A percentile compares a stretch with the other conserved stretches of the same genome.
phyloP scores from a whole-genome alignment of 1,139 yeast genomes.

The Yamadazyma buinensis region DNA sequence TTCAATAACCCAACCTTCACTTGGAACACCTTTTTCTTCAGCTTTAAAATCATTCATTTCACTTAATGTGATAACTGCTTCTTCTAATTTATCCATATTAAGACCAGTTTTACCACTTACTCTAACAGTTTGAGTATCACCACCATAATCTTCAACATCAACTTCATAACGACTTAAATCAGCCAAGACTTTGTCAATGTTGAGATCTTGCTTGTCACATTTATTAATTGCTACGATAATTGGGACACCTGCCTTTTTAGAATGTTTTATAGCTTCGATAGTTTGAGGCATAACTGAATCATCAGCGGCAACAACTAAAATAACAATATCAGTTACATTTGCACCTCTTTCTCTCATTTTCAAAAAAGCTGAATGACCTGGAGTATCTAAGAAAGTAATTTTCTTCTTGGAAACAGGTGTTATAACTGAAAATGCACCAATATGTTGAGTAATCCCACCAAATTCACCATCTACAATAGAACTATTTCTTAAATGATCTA shows the following conservation, averaged over 20 bases:
- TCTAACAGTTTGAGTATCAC: constrained; percentile 86
- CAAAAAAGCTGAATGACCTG: constrained; percentile 96
- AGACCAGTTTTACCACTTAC: constrained; percentile 83
- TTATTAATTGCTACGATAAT: constrained; percentile 90
- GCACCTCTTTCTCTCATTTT: constrained; percentile 98
- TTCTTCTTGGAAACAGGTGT: constrained; percentile 70
- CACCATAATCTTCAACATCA: constrained; percentile 91
- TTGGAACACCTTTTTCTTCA: constrained; percentile 47
- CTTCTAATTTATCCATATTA: constrained; percentile 86
- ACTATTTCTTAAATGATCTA: constrained; percentile 81
- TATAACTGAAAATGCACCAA: constrained; percentile 90
- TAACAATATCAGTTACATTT: constrained; percentile 84
- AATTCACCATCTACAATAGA: constrained; percentile 80
- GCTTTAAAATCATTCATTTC: constrained; percentile 80
- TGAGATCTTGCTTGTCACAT: constrained; percentile 77
- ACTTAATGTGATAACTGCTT: constrained; percentile 79
- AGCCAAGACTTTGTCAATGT: constrained; percentile 67
- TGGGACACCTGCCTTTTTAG: constrained; percentile 79
- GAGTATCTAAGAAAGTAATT: constrained; percentile 92
- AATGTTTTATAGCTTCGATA: constrained; percentile 90
- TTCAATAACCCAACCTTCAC: constrained; percentile 91
- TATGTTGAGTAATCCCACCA: constrained; percentile 98
- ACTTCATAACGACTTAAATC: constrained; percentile 78
- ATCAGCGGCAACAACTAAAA: constrained; percentile 95
- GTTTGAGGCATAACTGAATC: constrained; percentile 99